phyloP scores from a whole-genome alignment of 768 basidiomycete species.

The Psilocybe azurescens region DNA sequence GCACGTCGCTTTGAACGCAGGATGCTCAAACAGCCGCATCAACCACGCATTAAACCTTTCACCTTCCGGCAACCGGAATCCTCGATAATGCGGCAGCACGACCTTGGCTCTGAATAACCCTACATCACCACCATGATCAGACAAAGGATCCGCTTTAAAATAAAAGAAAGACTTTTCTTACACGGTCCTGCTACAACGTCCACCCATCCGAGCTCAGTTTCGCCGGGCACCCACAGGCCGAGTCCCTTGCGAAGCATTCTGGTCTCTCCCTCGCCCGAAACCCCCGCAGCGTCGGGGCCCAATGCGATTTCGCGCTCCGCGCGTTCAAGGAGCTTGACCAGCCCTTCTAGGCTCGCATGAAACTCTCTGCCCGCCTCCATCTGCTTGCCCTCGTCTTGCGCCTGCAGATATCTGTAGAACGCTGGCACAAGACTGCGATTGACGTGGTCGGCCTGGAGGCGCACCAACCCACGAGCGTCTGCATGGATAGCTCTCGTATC shows the following conservation, averaged over 20 bases:
- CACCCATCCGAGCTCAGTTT: conserved; percentile 57
- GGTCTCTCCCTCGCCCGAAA: conserved; percentile 44
- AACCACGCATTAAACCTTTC: conserved; percentile 59
- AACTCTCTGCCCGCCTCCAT: conserved; percentile 59
- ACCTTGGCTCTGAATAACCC: conserved; percentile 73
- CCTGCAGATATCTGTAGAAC: conserved; percentile 79
- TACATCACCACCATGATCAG: conserved; percentile 28
- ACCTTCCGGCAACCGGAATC: conserved; percentile 59
- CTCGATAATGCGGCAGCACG: conserved; percentile 71
- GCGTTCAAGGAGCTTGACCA: conserved; percentile 62
- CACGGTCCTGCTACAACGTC: conserved; percentile 78
- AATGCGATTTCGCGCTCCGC: conserved; percentile 49
- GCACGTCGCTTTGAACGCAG: conserved; percentile 69
- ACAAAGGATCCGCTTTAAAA: neutral
- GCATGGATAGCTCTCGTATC: neutral
- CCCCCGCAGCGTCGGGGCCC: conserved; percentile 34
- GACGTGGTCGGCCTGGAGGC: conserved; percentile 72
- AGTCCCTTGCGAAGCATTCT: conserved; percentile 43
- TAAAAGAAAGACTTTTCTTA: conserved; percentile 34
- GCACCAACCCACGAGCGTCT: conserved; percentile 73
- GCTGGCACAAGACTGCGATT: conserved; percentile 68
- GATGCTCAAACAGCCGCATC: conserved; percentile 58
- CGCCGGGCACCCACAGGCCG: conserved; percentile 65
- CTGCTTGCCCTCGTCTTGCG: conserved; percentile 62
- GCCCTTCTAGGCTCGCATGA: conserved; percentile 49